phyloP scores from a whole-genome alignment of 2,329 filamentous ascomycete species.

The Teratosphaeria destructans region DNA sequence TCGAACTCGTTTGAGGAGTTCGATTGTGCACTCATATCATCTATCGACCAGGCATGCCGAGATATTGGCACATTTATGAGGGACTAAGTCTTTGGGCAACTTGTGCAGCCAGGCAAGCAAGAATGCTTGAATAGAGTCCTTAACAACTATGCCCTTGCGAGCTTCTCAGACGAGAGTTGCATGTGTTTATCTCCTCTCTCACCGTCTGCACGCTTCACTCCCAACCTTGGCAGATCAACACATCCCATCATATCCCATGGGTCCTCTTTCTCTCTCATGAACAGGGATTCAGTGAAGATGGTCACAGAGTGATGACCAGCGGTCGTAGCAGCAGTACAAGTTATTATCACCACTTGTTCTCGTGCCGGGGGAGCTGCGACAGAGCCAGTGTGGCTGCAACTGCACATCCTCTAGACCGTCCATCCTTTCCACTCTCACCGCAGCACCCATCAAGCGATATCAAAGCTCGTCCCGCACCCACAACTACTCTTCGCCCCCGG shows the following conservation, averaged over 20 bases:
- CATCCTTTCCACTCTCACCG: background rate
- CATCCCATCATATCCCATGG: background rate
- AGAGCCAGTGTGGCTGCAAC: background rate
- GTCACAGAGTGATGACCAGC: background rate
- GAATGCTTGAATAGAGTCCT: no score
- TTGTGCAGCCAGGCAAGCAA: background rate
- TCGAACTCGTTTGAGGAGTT: background rate
- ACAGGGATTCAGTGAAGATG: background rate
- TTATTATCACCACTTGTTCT: no score
- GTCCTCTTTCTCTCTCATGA: background rate
- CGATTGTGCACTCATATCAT: background rate
- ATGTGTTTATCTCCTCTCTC: background rate
- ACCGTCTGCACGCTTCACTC: background rate
- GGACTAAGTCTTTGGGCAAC: background rate
- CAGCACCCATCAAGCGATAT: constrained; percentile 46
- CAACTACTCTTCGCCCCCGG: constrained; percentile 86
- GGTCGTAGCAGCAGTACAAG: no score
- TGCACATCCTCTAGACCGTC: constrained; percentile 33
- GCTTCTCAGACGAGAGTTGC: background rate
- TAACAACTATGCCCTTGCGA: background rate
- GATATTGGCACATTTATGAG: background rate
- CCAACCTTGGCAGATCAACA: background rate
- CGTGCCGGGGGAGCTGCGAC: background rate
- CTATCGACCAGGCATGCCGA: background rate
- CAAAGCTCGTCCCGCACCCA: constrained; percentile 95